A percentile compares a stretch with the other conserved stretches of the same genome.
These are phyloP conservation scores for Lactarius sanguifluus DNA, from an alignment of 768 basidiomycete genomes.

Conservation along the genomic window DNA sequence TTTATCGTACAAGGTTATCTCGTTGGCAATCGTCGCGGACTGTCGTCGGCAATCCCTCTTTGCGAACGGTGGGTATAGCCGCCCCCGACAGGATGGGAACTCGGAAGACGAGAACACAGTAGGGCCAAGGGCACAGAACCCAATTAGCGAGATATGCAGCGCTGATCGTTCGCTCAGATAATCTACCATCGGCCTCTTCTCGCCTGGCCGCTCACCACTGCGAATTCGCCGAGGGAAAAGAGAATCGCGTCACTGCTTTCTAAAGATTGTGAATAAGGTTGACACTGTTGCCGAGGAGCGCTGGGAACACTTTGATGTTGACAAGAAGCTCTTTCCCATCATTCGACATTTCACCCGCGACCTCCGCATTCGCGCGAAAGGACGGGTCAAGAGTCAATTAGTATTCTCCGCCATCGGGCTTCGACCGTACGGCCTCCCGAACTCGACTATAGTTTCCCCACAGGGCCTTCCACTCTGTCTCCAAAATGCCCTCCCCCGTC, in stretches of 20 bases:
- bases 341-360: background rate
- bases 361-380: background rate
- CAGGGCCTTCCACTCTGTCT: constrained; percentile 60
- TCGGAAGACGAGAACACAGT: background rate
- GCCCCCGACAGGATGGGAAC: background rate
- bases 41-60: no score
- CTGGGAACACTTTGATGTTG: background rate
- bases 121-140: no score
- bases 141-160: background rate
- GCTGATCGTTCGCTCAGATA: background rate
- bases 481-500: constrained; percentile 53
- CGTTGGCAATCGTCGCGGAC: no score
- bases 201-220: background rate
- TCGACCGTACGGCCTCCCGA: constrained; percentile 13
- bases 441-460: constrained; percentile 61
- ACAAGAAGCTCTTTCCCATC: background rate
- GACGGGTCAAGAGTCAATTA: background rate
- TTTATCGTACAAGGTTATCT: background rate
- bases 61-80: background rate
- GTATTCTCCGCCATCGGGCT: constrained; percentile 4
- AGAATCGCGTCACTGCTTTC: background rate
- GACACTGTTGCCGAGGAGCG: background rate
- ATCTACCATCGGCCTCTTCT: background rate
- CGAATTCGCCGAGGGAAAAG: background rate
- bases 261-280: background rate